Evolutionary conservation across 306 rosid species (phyloP).

Genomic region (Rosa lucieae): DNA sequence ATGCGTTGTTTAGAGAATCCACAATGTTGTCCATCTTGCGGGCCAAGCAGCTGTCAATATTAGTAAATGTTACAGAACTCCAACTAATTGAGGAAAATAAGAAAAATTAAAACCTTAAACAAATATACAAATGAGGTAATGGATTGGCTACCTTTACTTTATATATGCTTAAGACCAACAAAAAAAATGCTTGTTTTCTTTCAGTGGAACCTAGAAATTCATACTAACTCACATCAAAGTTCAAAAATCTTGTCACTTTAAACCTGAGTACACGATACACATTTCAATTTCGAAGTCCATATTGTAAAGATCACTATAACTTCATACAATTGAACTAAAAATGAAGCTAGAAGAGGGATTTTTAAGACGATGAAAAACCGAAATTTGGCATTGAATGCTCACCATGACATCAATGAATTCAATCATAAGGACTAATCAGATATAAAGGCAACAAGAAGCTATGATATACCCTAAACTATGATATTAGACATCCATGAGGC

Average conservation of each 20-base stretch:
- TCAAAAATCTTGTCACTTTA: not conserved
- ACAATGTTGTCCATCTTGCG: conserved; percentile 58
- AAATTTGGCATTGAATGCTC: not conserved
- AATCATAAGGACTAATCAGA: not conserved
- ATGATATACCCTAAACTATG: too few species aligned
- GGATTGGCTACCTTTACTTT: not conserved
- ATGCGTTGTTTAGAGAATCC: conserved; percentile 62
- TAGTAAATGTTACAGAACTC: not conserved
- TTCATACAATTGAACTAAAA: not conserved
- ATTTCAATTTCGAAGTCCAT: not conserved
- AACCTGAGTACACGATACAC: not conserved
- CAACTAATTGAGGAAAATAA: not conserved
- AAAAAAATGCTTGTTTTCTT: not conserved
- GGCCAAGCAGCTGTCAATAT: not conserved
- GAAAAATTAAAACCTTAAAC: not conserved
- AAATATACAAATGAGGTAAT: too few species aligned
- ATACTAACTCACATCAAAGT: not conserved
- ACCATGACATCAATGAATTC: not conserved
- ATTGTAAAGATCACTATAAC: not conserved
- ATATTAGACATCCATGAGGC: too few species aligned
- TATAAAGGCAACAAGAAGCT: not conserved
- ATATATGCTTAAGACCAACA: not conserved
- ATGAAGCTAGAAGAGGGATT: not conserved
- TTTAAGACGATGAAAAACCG: not conserved
- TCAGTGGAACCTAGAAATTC: not conserved